Evolutionary conservation across 345 rosid species (phyloP), one percentile per base, ranked within the genome.

Genomic region (Aethionema arabicum): DNA sequence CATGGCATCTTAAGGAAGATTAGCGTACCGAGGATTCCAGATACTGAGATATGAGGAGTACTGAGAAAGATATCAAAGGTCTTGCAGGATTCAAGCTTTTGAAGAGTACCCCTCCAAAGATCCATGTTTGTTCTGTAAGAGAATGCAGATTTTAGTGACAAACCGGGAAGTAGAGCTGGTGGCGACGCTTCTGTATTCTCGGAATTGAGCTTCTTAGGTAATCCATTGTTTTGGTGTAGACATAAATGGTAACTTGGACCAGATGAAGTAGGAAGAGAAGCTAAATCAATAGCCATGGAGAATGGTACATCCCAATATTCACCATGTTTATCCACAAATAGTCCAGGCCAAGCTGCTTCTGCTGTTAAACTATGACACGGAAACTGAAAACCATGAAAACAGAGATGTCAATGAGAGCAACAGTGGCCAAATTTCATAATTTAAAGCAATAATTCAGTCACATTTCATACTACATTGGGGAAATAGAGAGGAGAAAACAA

Each of bases 291-390:
- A 39, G 85, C 83, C 82, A 76, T 39, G 11, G 88, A 83, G 11
- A 85, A 77, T 2, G 97, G 97, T 13, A 90, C 84, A 68, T 93
- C 95, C 99, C 96, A 90, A 49, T 87, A 87, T 50, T 77, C 79
- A 71, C 83, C 82, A 54, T 58, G 52, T 59, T 79, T 74, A 72
- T 80, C 96, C 39, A 81, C 78, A 73, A 79, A 90, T 29, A 90
- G 82, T 66, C 85, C 95, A 7, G 97, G 97, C 76, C 77, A 80
- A 65, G 66, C 80, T 31, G 91, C 95, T 69, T 87, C 95, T 51
- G 81, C 52, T 0, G 80, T 86, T 36, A 93, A 60, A 74, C 80
- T 72, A 68, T 87, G 96, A 77, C 69, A 45, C 0, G 81, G 88
- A 77, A 90, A 87, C 97, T 92, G 85, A 69, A 52, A 70, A 44